Conservation (phyloP, 176 grass and related monocot genomes). For the Hordeum marinum region DNA sequence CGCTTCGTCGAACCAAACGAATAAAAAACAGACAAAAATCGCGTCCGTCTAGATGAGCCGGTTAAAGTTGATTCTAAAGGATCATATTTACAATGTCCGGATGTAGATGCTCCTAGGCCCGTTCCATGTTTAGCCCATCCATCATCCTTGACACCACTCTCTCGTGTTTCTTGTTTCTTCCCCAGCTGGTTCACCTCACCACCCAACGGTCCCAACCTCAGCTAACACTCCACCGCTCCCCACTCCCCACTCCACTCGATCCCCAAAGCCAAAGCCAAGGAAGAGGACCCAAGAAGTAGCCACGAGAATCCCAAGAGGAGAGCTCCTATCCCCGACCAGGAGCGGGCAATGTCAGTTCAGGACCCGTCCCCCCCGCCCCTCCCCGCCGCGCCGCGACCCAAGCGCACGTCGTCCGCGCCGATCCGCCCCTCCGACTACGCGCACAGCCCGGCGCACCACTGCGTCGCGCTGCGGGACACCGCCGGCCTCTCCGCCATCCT, state of each 20-base stretch:
- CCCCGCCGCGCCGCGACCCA: constrained; percentile 18
- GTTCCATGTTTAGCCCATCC: neutral
- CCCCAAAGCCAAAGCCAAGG: neutral
- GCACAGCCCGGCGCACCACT: constrained; percentile 70
- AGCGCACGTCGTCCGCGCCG: constrained; percentile 47
- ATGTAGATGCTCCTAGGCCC: no score
- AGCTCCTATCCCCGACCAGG: neutral
- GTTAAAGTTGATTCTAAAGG: no score
- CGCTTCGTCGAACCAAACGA: no score
- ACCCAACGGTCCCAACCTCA: neutral
- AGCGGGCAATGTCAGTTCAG: constrained; percentile 43
- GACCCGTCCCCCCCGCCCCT: constrained; percentile 11
- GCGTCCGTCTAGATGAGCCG: no score
- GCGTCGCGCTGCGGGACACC: constrained; percentile 54
- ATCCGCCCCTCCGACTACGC: constrained; percentile 56
- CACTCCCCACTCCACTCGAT: constrained; percentile 9
- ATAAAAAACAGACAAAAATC: no score
- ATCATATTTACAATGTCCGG: no score
- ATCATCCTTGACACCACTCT: neutral
- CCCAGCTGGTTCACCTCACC: neutral
- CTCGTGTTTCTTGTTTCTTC: constrained; percentile 11
- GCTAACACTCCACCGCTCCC: neutral
- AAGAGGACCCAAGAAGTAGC: constrained; percentile 20
- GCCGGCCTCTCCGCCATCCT: constrained; percentile 47
- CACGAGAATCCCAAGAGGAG: constrained; percentile 29